Base-by-base conservation (phyloP, 805 yeast genomes). In the Nakazawaea ernobii region DNA sequence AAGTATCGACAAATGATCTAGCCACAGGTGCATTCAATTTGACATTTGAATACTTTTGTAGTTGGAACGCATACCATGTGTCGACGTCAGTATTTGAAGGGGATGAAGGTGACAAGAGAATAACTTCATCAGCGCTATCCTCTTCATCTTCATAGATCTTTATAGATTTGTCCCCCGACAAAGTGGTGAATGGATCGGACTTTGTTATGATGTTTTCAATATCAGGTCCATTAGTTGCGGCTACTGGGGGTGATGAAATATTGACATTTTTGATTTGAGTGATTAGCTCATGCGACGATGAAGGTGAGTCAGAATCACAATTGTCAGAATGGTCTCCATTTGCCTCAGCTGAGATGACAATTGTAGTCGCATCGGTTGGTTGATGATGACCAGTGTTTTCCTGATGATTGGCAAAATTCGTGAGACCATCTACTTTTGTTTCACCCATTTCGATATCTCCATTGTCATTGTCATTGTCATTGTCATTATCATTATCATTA, bases 111-210 rank as follows among this genome's bases (percentile, higher is more conserved):
- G 17, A 9, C 13, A 17, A 13, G 9, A 27, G 9, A 11, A 20
- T 4, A 17, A 30, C 10, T 17, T 14, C 35, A 14, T 30, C 30
- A n/a, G 13, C 8, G 17, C n/a, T 13, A 5, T 43, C 35, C 32
- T 17, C 13, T 14, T 42, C 33, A 52, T 72, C 77, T 42, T 70
- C 70, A 44, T 58, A 72, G n/a, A 72, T 71, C 9, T 59, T 45
- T 17, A 72, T 70, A 4, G 69, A 66, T 43, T 64, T 64, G 40
- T 59, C 65, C 1, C 29, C 43, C 8, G 49, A 17, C 39, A 57
- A 59, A 2, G 74, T 61, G 40, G 55, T 61, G 27, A 73, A 59
- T 2, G 78, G 78, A 52, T 73, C 77, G 0, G 70, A 59, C 48
- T 60, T 70, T 35, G 67, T 73, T 26, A 73, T 64, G 29, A 69